Conservation (phyloP, 2,329 filamentous ascomycete species). For the Paraconiothyrium brasiliense region DNA sequence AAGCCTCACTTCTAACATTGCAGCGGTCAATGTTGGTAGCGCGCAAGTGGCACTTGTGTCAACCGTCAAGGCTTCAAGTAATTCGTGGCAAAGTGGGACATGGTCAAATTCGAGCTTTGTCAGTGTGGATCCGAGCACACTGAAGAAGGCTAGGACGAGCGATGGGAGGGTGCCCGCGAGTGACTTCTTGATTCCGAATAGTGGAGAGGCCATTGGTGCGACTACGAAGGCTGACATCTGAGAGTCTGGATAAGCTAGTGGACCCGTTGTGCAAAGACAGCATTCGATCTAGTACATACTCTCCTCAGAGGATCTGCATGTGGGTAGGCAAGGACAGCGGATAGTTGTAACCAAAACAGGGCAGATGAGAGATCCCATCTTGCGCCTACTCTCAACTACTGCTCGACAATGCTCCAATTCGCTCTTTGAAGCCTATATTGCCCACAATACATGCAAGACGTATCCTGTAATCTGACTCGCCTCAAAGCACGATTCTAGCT, state of each 20-base stretch:
- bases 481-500: constrained; percentile 25
- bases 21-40: constrained; percentile 45
- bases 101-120: constrained; percentile 54
- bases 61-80: constrained; percentile 44
- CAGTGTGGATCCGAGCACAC: constrained; percentile 46
- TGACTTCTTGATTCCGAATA: constrained; percentile 54
- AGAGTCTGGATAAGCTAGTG: not conserved
- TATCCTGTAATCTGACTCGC: not conserved
- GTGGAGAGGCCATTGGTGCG: constrained; percentile 52
- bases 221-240: constrained; percentile 38
- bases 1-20: constrained; percentile 53
- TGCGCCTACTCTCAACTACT: not conserved
- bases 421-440: not conserved
- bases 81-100: constrained; percentile 55
- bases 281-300: not conserved
- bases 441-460: not conserved
- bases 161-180: constrained; percentile 54
- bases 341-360: not conserved
- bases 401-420: not conserved
- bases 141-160: constrained; percentile 51
- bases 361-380: not conserved
- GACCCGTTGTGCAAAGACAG: not conserved
- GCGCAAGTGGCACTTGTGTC: constrained; percentile 30
- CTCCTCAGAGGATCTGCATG: not conserved
- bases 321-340: not conserved